Conservation (phyloP, 2,329 filamentous ascomycete genomes). For the Lasiodiplodia sp. region DNA sequence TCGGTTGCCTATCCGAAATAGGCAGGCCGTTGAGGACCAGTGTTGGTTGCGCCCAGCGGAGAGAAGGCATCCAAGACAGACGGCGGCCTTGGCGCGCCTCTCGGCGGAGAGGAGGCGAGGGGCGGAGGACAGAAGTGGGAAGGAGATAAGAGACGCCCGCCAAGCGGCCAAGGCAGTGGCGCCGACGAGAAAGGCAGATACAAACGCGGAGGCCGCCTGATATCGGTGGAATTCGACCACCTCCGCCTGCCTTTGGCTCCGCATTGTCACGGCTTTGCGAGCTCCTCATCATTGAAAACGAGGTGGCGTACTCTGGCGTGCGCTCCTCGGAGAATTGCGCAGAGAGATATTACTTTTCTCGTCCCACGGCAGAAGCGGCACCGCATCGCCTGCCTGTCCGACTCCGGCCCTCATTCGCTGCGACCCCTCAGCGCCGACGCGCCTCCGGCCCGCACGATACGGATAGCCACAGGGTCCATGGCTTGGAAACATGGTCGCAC, state of each 20-base stretch:
- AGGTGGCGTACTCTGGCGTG: neutral
- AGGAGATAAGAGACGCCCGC: slow-evolving; percentile 13
- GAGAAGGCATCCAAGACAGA: slow-evolving; percentile 12
- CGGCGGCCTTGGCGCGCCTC: neutral
- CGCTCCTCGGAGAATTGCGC: too few species aligned
- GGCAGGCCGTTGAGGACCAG: neutral
- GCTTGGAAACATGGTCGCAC: neutral
- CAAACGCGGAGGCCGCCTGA: neutral
- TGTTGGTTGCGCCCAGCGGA: slow-evolving; percentile 2
- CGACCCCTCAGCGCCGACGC: neutral
- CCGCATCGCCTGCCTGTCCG: neutral
- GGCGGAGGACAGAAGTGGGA: slow-evolving; percentile 12
- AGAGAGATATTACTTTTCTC: neutral
- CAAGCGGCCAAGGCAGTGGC: slow-evolving; percentile 15
- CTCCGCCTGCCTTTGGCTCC: neutral
- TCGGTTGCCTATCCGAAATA: neutral
- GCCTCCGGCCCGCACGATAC: neutral
- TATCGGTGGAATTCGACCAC: neutral
- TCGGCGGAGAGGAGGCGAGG: slow-evolving; percentile 5
- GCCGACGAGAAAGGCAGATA: slow-evolving; percentile 11
- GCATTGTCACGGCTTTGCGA: too few species aligned
- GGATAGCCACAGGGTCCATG: neutral
- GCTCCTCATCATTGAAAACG: too few species aligned
- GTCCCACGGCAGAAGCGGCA: neutral
- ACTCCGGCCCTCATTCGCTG: neutral